Evolutionary conservation across 1,284 basidiomycete species (phyloP).

Genomic region (Coniferiporia sulphurascens): DNA sequence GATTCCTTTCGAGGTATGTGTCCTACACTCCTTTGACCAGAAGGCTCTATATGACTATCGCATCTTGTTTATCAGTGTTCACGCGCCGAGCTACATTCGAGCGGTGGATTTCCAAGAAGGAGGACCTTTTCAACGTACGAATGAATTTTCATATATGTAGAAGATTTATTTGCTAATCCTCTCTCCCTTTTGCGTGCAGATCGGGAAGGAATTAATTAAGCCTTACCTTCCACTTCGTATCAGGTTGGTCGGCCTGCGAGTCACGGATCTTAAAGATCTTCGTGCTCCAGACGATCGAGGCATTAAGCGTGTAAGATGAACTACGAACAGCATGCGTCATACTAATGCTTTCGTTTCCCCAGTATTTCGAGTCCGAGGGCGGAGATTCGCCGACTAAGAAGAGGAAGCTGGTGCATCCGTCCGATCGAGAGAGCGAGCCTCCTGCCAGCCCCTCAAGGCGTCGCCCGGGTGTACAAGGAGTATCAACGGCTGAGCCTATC

Average conservation of each 20-base stretch:
- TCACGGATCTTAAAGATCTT: conserved; percentile 83
- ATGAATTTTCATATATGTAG: background rate
- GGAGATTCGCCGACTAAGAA: conserved; percentile 12
- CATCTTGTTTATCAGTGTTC: conserved; percentile 49
- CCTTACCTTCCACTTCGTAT: conserved; percentile 74
- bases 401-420: conserved; percentile 7
- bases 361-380: conserved; percentile 11
- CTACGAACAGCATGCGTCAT: background rate
- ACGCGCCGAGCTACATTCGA: conserved; percentile 77
- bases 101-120: conserved; percentile 71
- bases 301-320: conserved; percentile 56
- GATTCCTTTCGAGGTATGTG: conserved; percentile 69
- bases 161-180: conserved; percentile 13
- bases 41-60: conserved; percentile 14
- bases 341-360: background rate
- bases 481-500: conserved; percentile 8
- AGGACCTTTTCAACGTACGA: conserved; percentile 72
- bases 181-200: conserved; percentile 35
- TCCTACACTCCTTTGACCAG: conserved; percentile 12
- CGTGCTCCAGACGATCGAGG: conserved; percentile 41
- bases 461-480: conserved; percentile 12
- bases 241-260: conserved; percentile 75
- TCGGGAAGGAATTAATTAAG: conserved; percentile 77
- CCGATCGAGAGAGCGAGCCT: background rate
- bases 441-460: conserved; percentile 3